phyloP scores from a whole-genome alignment of 257 asterid species.

The Solanum neorickii region DNA sequence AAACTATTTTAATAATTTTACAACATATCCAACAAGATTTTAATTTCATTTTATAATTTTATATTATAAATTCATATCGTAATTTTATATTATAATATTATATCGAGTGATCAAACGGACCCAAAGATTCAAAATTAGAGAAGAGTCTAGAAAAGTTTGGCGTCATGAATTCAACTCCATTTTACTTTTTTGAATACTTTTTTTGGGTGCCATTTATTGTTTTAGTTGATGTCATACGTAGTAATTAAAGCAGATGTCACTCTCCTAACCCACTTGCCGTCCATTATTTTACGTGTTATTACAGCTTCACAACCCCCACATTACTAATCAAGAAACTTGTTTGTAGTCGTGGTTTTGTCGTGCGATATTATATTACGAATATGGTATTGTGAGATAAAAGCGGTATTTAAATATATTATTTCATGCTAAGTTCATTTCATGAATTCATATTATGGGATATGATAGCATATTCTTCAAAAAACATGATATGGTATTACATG shows the following conservation, averaged over 20 bases:
- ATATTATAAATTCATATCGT: too few relatives aligned
- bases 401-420: too few relatives aligned
- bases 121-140: not conserved
- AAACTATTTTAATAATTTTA: too few relatives aligned
- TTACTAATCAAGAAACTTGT: not conserved
- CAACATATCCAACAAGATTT: too few relatives aligned
- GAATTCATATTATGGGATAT: too few relatives aligned
- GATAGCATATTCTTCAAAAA: too few relatives aligned
- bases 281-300: not conserved
- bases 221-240: not conserved
- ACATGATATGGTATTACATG: too few relatives aligned
- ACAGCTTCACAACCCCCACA: not conserved
- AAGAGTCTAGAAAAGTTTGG: not conserved
- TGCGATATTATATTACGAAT: rapidly evolving
- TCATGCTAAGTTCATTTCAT: too few relatives aligned
- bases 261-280: not conserved
- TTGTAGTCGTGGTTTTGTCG: not conserved
- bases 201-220: not conserved
- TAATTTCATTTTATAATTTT: too few relatives aligned
- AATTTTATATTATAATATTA: too few relatives aligned
- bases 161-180: not conserved
- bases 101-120: rapidly evolving
- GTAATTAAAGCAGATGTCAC: not conserved
- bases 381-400: rapidly evolving
- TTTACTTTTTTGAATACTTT: not conserved